Evolutionary conservation across 129 eudicot genomes (phyloP).

Genomic region (Lonicera japonica): DNA sequence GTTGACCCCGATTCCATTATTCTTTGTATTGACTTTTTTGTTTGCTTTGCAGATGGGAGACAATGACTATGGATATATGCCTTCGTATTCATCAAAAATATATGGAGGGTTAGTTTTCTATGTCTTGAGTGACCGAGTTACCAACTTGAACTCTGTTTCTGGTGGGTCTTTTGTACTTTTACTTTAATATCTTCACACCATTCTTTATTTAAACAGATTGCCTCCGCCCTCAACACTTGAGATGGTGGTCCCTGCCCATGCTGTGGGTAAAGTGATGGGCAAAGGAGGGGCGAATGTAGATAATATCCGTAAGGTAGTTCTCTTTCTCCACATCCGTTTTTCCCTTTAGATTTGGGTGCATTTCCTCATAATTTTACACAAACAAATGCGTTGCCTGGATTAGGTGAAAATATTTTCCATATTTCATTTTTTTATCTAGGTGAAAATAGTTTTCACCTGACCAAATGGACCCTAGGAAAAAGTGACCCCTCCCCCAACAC

Average conservation of each 20-base stretch:
- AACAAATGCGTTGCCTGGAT: too few relatives aligned
- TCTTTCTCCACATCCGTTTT: too few relatives aligned
- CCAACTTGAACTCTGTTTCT: background rate
- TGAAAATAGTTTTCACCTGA: too few relatives aligned
- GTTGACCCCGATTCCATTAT: background rate
- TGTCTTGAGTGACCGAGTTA: background rate
- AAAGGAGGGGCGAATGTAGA: constrained; percentile 86
- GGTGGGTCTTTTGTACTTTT: background rate
- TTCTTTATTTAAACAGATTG: constrained; percentile 38
- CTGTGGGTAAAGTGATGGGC: constrained; percentile 89
- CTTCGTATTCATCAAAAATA: constrained; percentile 67
- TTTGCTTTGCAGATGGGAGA: constrained; percentile 49
- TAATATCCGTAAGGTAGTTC: constrained; percentile 75
- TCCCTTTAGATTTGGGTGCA: too few relatives aligned
- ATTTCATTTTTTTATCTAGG: too few relatives aligned
- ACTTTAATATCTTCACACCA: background rate
- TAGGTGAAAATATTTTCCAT: too few relatives aligned
- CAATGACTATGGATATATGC: constrained; percentile 51
- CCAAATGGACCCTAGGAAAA: too few relatives aligned
- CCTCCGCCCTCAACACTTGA: constrained; percentile 58
- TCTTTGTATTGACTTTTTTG: background rate
- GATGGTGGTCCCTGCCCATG: constrained; percentile 84
- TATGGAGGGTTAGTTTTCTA: constrained; percentile 67
- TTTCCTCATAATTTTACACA: too few relatives aligned
- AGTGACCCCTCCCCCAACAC: too few relatives aligned